phyloP scores from a whole-genome alignment of 805 yeast genomes.

The Komagataella kurtzmanii region DNA sequence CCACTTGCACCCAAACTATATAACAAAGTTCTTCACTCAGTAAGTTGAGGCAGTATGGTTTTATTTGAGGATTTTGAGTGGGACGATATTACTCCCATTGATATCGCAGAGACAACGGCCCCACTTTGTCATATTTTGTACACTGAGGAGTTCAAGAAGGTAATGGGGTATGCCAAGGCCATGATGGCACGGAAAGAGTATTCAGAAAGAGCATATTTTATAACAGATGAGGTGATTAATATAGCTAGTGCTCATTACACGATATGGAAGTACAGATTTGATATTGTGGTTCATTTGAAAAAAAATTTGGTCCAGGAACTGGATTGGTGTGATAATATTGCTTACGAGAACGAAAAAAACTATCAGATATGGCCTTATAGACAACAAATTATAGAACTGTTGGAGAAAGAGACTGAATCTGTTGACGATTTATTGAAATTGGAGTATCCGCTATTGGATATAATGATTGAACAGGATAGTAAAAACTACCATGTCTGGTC shows the following conservation, averaged over 20 bases:
- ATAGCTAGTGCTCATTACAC: constrained; percentile 85
- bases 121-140: constrained; percentile 53
- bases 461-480: constrained; percentile 64
- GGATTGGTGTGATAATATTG: constrained; percentile 68
- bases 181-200: constrained; percentile 46
- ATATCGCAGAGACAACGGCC: constrained; percentile 2
- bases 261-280: constrained; percentile 64
- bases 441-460: constrained; percentile 53
- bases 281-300: constrained; percentile 28
- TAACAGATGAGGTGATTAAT: constrained; percentile 52
- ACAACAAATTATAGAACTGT: constrained; percentile 39
- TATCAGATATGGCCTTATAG: constrained; percentile 97
- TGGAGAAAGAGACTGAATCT: constrained; percentile 4
- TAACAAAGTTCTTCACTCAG: not conserved
- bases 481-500: constrained; percentile 98
- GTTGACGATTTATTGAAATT: constrained; percentile 24
- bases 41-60: not conserved
- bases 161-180: constrained; percentile 49
- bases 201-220: constrained; percentile 55
- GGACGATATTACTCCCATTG: constrained; percentile 2
- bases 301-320: constrained; percentile 39
- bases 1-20: not conserved
- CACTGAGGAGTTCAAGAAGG: constrained; percentile 50
- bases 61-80: constrained; percentile 1
- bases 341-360: constrained; percentile 71